These are phyloP conservation scores for Lycium barbarum DNA, from an alignment of 257 asterid species.

Conservation along the genomic window DNA sequence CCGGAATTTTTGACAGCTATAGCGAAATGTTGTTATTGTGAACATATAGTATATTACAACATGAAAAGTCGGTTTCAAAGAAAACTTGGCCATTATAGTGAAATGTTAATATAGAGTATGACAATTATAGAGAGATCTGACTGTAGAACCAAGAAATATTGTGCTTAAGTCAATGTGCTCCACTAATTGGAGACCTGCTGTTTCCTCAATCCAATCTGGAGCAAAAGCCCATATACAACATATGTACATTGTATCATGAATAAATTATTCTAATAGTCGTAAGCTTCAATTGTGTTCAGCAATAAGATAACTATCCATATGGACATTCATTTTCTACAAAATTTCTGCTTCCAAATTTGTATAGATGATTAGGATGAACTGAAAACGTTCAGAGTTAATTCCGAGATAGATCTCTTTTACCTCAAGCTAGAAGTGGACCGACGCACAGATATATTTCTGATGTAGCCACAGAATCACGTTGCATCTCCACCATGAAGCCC, in stretches of 20 bases:
- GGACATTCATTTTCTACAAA: not conserved
- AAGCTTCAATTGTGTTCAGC: not conserved
- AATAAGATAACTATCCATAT: not conserved
- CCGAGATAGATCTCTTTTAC: not conserved
- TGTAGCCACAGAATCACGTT: not conserved
- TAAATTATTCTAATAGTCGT: slow-evolving; percentile 13
- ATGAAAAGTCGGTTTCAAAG: not conserved
- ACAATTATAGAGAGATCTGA: not conserved
- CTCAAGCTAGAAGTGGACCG: not conserved
- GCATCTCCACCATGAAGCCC: not conserved
- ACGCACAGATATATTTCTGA: not conserved
- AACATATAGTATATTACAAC: not conserved
- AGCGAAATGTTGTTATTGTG: not conserved
- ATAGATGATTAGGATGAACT: not conserved
- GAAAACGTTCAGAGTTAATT: not conserved
- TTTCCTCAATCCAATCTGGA: not conserved
- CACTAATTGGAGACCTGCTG: not conserved
- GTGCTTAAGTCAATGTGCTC: not conserved
- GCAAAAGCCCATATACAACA: not conserved
- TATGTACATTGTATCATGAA: slow-evolving; percentile 24
- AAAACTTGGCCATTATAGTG: not conserved
- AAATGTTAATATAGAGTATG: not conserved
- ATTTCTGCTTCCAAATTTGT: not conserved
- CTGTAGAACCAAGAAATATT: not conserved
- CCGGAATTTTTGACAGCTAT: not conserved